Evolutionary conservation across 208 protist species (phyloP).

Genomic region (Paratrypanosoma confusum): DNA sequence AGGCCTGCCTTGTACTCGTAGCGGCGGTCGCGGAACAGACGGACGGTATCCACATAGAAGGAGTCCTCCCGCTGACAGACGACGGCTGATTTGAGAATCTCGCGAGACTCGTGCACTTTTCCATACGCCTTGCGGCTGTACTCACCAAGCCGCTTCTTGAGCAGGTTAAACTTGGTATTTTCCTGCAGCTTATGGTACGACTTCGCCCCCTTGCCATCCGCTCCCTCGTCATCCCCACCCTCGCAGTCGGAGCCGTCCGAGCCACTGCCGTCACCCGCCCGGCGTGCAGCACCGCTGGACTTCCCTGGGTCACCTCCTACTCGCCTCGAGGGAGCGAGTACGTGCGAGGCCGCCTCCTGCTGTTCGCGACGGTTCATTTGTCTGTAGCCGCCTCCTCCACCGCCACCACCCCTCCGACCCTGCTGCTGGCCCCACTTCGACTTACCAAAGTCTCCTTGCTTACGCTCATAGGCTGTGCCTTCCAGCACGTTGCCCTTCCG

Average conservation of each 20-base stretch:
- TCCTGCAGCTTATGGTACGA: slow-evolving; percentile 81
- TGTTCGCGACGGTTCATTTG: slow-evolving; percentile 43
- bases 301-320: too few species aligned
- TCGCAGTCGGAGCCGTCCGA: slow-evolving; percentile 7
- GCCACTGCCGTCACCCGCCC: slow-evolving; percentile 2
- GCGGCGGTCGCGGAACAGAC: slow-evolving; percentile 97
- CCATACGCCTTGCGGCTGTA: slow-evolving; percentile 97
- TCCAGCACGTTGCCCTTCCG: slow-evolving; percentile 86
- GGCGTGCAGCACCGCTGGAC: background rate
- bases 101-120: slow-evolving; percentile 91
- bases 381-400: slow-evolving; percentile 49
- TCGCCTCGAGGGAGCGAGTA: slow-evolving; percentile 49
- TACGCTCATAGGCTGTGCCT: slow-evolving; percentile 75
- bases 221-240: slow-evolving; percentile 27
- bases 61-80: slow-evolving; percentile 99
- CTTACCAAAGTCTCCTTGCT: slow-evolving; percentile 12
- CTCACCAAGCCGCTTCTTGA: slow-evolving; percentile 93
- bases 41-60: slow-evolving; percentile 99
- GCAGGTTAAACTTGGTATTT: slow-evolving; percentile 85
- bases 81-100: slow-evolving; percentile 85
- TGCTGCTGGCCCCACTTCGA: background rate
- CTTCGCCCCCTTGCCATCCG: slow-evolving; percentile 42
- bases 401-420: slow-evolving; percentile 6
- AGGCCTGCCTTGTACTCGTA: slow-evolving; percentile 98
- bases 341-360: slow-evolving; percentile 41